These are phyloP conservation scores for Yamadazyma dendronema DNA, from an alignment of 1,139 yeast species.

Conservation along the genomic window DNA sequence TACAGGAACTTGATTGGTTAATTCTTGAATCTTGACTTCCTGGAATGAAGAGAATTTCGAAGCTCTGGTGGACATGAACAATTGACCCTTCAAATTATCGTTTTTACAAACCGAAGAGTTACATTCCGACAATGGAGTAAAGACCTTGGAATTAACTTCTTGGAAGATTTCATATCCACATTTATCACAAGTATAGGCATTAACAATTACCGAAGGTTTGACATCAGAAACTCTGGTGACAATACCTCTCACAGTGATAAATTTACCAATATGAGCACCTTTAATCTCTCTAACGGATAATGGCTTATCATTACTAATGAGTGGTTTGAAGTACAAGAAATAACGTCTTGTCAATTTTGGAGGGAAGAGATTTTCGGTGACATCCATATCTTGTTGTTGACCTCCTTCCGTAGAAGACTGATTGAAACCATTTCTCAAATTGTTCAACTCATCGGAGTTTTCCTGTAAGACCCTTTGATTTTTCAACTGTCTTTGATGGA, in stretches of 20 bases:
- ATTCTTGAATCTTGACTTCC: slow-evolving; percentile 91
- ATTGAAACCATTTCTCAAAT: slow-evolving; percentile 37
- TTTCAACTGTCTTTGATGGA: slow-evolving; percentile 83
- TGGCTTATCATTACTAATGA: slow-evolving; percentile 51
- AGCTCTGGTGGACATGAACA: slow-evolving; percentile 92
- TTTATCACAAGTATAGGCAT: slow-evolving; percentile 95
- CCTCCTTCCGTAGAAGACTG: slow-evolving; percentile 20
- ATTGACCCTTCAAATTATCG: slow-evolving; percentile 83
- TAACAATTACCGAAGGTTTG: slow-evolving; percentile 86
- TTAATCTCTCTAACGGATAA: slow-evolving; percentile 87
- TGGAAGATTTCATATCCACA: slow-evolving; percentile 97
- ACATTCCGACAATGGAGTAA: slow-evolving; percentile 84
- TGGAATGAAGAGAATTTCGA: slow-evolving; percentile 94
- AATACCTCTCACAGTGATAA: slow-evolving; percentile 89
- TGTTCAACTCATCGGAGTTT: slow-evolving; percentile 50
- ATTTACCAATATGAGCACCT: slow-evolving; percentile 79
- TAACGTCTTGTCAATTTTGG: slow-evolving; percentile 85
- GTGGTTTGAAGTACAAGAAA: slow-evolving; percentile 81
- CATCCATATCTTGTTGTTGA: slow-evolving; percentile 15
- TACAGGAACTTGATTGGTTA: slow-evolving; percentile 94
- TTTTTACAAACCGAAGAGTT: slow-evolving; percentile 75
- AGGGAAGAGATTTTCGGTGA: slow-evolving; percentile 62
- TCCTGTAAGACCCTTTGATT: slow-evolving; percentile 74
- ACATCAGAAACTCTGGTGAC: slow-evolving; percentile 96
- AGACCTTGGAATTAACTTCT: slow-evolving; percentile 82